Conservation (phyloP, 2,329 filamentous ascomycete species). For the Drechslera avenae region DNA sequence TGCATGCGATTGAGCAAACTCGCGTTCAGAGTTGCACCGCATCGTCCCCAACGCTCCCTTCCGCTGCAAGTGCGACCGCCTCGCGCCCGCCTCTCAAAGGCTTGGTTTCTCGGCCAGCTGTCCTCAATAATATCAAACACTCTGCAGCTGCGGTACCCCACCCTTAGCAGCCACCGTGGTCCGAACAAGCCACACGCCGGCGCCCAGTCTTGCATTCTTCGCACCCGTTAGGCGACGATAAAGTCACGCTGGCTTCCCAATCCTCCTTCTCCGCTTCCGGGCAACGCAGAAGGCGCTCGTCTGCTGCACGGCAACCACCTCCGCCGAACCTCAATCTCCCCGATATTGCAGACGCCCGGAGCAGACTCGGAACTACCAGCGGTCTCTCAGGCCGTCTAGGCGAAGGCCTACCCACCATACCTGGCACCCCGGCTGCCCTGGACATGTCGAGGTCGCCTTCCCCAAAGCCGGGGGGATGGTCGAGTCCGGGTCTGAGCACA, state of each 20-base stretch:
- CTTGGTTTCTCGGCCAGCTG: constrained; percentile 34
- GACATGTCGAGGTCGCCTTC: constrained; percentile 88
- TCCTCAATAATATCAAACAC: constrained; percentile 25
- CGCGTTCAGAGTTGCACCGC: constrained; percentile 29
- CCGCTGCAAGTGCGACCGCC: constrained; percentile 27
- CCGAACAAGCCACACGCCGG: constrained; percentile 31
- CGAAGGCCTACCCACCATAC: constrained; percentile 45
- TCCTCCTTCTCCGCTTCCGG: constrained; percentile 45
- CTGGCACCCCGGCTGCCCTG: constrained; percentile 42
- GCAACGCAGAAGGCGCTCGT: constrained; percentile 50
- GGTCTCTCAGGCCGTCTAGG: constrained; percentile 40
- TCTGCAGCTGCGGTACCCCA: constrained; percentile 29
- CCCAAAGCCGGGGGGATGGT: constrained; percentile 85
- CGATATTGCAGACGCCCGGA: constrained; percentile 30
- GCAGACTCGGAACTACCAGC: constrained; percentile 41
- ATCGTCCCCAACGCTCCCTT: constrained; percentile 23
- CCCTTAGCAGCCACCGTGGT: constrained; percentile 15
- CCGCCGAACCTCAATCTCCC: constrained; percentile 38
- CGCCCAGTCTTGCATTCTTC: constrained; percentile 29
- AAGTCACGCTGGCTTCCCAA: constrained; percentile 49
- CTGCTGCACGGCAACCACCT: constrained; percentile 45
- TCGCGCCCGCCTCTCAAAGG: constrained; percentile 8
- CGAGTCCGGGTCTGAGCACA: constrained; percentile 77
- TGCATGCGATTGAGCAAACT: constrained; percentile 14
- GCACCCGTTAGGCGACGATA: constrained; percentile 27